These are phyloP conservation scores for Globisporangium spiculum DNA, from an alignment of 352 stramenopile genomes.

Conservation along the genomic window DNA sequence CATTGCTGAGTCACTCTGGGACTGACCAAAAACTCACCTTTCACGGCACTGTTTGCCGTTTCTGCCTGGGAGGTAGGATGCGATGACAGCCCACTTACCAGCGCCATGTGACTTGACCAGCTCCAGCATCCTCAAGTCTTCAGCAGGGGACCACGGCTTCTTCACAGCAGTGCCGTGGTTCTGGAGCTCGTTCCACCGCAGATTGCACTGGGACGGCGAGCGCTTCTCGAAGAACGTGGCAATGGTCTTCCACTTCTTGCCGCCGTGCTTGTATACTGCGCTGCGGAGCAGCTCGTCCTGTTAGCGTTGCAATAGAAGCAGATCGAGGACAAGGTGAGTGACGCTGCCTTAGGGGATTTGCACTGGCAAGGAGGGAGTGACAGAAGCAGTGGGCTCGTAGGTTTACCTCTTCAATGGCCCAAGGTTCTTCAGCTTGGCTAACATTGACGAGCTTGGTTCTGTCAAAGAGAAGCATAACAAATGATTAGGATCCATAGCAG, in stretches of 20 bases:
- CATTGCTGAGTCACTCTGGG: background rate
- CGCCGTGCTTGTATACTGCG: conserved; percentile 66
- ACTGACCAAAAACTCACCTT: conserved; percentile 27
- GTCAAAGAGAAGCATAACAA: background rate
- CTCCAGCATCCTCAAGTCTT: conserved; percentile 64
- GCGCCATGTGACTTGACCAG: conserved; percentile 55
- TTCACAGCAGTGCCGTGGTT: conserved; percentile 60
- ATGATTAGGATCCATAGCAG: conserved; percentile 3
- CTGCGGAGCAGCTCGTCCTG: conserved; percentile 70
- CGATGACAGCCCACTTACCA: conserved; percentile 82
- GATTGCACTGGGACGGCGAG: conserved; percentile 51
- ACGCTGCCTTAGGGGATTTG: background rate
- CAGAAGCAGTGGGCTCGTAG: background rate
- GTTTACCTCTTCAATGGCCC: conserved; percentile 15
- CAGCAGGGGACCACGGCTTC: conserved; percentile 54
- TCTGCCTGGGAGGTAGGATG: conserved; percentile 73
- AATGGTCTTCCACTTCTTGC: conserved; percentile 81
- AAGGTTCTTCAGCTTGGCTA: conserved; percentile 10
- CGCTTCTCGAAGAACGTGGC: conserved; percentile 46
- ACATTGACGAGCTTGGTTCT: conserved; percentile 1
- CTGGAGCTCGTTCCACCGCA: conserved; percentile 72
- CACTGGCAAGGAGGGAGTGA: background rate
- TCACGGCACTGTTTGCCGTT: conserved; percentile 90
- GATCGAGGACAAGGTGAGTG: background rate
- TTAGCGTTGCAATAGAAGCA: background rate